Base-by-base conservation (phyloP, 2,329 filamentous ascomycete species). In the Pleomassaria siparia region DNA sequence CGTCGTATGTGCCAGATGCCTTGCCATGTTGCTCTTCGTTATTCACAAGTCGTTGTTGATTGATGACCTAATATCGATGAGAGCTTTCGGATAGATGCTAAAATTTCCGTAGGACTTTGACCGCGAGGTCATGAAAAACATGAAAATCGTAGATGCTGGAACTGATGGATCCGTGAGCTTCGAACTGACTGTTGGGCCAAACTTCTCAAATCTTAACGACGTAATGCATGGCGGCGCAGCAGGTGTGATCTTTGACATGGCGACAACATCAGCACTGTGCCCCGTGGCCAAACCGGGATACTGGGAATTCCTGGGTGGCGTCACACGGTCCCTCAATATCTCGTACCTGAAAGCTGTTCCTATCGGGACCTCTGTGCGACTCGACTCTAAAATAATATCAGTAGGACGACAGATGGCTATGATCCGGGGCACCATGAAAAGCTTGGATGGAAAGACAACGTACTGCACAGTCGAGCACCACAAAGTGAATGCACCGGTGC, bases 391-490 rank as follows among this genome's bases (percentile, higher is more conserved):
- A 37, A 76, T 79, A 10, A 66, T 73, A 25, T 72, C 76, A 39
- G 70, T 73, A 13, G 78, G 78, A 10, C 72, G 70, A 51, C 77
- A 76, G 15, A 80, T 80, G 76, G 75, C 78, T 6, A 71, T 80
- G 67, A 76, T 80, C 32, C 67, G 72, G 8, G 77, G 75, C 3
- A 69, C 68, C 32, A 80, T 81, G 74, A 75, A 69, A 4, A 77
- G 72, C 43, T 57, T 72, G 13, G 77, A 81, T 56, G 75, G 76
- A 0, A 75, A 72, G 52, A 71, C 62, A 0, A 68, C 74, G 5
- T 80, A 76, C 53, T 76, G 73, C 43, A 78, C 76, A 1, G 76
- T 70, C 28, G 78, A 80, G 57, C 77, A 80, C 51, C 78, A 80
- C 59, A 80, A 80, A 51, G 76, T 80, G 10, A 71, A 72, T 42